phyloP scores from a whole-genome alignment of 441 rosid genomes.

The Populus tomentosa region DNA sequence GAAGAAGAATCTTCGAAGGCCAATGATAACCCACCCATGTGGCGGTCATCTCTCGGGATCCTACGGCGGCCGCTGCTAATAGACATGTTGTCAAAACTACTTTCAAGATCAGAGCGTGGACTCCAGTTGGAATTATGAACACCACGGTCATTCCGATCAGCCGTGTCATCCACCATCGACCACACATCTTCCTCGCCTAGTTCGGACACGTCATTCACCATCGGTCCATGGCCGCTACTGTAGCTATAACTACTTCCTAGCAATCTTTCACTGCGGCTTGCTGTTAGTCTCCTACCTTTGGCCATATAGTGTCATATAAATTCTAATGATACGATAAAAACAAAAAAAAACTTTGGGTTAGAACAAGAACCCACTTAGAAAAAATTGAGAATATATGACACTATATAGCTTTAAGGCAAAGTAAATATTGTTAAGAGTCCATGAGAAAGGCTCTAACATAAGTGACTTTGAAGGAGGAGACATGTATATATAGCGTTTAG shows the following conservation, averaged over 20 bases:
- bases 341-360: not conserved
- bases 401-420: not conserved
- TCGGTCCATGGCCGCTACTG: slow-evolving; percentile 29
- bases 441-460: slow-evolving; percentile 25
- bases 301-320: slow-evolving; percentile 43
- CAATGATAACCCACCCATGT: slow-evolving; percentile 61
- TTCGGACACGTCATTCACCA: slow-evolving; percentile 45
- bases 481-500: slow-evolving; percentile 44
- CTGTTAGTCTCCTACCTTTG: slow-evolving; percentile 63
- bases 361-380: not conserved
- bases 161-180: slow-evolving; percentile 58
- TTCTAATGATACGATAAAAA: too few species aligned
- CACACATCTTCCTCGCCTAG: slow-evolving; percentile 85
- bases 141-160: slow-evolving; percentile 20
- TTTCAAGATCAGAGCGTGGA: slow-evolving; percentile 27
- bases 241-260: slow-evolving; percentile 51
- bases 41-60: slow-evolving; percentile 23
- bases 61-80: slow-evolving; percentile 17
- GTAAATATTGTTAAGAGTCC: slow-evolving; percentile 15
- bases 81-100: slow-evolving; percentile 10
- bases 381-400: not conserved
- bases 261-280: slow-evolving; percentile 67
- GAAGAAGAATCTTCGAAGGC: slow-evolving; percentile 55
- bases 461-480: slow-evolving; percentile 22
- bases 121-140: slow-evolving; percentile 27